Evolutionary conservation across 179 eudicot species (phyloP).

Genomic region (Silene vulgaris): DNA sequence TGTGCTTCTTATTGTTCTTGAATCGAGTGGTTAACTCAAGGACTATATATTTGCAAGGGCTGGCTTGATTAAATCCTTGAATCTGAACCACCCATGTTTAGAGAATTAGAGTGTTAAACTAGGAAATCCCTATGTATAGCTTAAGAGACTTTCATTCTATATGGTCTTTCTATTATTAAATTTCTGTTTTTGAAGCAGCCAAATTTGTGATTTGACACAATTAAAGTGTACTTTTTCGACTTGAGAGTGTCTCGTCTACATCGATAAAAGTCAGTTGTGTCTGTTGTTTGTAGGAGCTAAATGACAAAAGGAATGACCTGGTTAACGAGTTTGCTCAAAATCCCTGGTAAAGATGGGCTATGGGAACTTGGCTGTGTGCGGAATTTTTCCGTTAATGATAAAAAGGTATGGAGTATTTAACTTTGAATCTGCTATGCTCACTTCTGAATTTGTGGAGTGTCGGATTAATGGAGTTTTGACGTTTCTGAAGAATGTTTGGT

Average conservation of each 20-base stretch:
- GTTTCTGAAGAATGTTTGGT: neutral
- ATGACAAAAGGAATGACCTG: constrained; percentile 8
- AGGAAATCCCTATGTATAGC: neutral
- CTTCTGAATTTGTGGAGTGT: neutral
- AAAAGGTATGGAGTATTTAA: neutral
- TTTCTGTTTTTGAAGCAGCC: constrained; percentile 5
- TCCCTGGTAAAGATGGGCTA: neutral
- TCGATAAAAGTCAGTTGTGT: constrained; percentile 10
- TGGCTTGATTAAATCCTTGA: constrained; percentile 2
- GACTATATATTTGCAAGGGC: neutral
- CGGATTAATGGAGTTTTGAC: neutral
- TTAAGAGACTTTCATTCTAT: constrained; percentile 10
- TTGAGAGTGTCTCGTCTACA: constrained; percentile 12
- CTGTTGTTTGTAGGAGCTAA: constrained; percentile 20
- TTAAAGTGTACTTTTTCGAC: neutral
- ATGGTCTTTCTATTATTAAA: neutral
- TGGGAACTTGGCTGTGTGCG: neutral
- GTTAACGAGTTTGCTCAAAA: constrained; percentile 12
- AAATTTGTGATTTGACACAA: neutral
- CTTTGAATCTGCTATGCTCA: neutral
- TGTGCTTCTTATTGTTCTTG: constrained; percentile 1
- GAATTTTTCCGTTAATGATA: neutral
- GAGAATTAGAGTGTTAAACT: neutral
- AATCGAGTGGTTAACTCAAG: neutral
- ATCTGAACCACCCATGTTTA: constrained; percentile 3